Evolutionary conservation across 1,139 yeast genomes (phyloP), one percentile per base, ranked within the genome.

Genomic region (Saccharomyces hybrid): DNA sequence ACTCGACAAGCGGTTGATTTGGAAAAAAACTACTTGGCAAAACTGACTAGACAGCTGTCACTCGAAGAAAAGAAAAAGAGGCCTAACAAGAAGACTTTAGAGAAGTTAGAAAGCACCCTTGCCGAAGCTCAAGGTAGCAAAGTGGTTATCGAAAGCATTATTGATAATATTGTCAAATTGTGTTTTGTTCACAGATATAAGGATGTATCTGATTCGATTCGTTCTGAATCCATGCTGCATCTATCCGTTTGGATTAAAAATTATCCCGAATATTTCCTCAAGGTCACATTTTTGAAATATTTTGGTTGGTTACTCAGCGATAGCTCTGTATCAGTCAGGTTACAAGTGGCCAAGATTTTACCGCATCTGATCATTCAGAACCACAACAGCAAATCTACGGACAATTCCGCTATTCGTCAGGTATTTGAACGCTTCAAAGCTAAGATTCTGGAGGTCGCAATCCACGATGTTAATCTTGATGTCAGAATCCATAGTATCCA

Each of bases 221-320:
- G 98, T 60, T 77, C 78, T 25, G 89, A 84, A 55, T 86, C 96
- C 57, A 74, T 88, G 60, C 66, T 69, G 14, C 77, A 79, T 47
- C 73, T 90, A 50, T 82, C 89, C 23, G 74, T 72, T 28, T 86
- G 95, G 86, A 86, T 88, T 75, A 74, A 78, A n/a, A 67, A 73
- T 6, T 80, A 79, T 58, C 96, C 96, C 0, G 89, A 84, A 55
- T 73, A 77, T 54, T 90, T 87, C 64, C 77, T 86, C 61, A 87
- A 83, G 57, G 83, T 86, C 2, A 73, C 82, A 0, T 87, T 82
- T 65, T 75, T 90, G 57, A 79, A 91, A 58, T 88, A 87, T 66
- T 79, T 86, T 65, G 96, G 96, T 2, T 86, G 95, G 95, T 75
- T 88, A 25, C 72, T 90, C 50, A 83, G 93, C 7, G 98, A 91